Evolutionary conservation across 2,329 filamentous ascomycete species (phyloP).

Genomic region (Fusarium pilosicola): DNA sequence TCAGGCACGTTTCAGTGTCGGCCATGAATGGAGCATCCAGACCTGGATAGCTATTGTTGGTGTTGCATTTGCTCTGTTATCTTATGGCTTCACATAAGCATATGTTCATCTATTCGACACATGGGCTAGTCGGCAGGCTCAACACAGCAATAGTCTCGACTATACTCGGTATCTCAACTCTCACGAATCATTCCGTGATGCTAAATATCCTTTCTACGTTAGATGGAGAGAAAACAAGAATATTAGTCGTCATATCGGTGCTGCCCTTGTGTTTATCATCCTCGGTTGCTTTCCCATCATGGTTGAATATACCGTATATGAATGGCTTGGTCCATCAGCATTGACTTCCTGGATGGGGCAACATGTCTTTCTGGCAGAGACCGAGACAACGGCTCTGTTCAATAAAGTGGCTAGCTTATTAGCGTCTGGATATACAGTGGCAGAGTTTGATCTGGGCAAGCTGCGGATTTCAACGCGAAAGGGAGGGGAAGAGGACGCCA

Average conservation of each 20-base stretch:
- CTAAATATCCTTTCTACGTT: background rate
- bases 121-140: constrained; percentile 3
- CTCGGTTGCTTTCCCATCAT: constrained; percentile 10
- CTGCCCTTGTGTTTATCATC: constrained; percentile 5
- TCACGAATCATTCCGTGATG: background rate
- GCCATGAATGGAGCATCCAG: background rate
- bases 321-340: constrained; percentile 15
- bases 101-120: constrained; percentile 7
- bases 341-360: constrained; percentile 29
- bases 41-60: constrained; percentile 3
- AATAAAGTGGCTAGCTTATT: background rate
- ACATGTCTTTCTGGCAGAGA: background rate
- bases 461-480: background rate
- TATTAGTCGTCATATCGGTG: background rate
- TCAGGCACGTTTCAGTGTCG: background rate
- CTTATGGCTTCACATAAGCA: background rate
- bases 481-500: background rate
- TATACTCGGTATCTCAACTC: constrained; percentile 12
- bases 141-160: background rate
- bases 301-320: background rate
- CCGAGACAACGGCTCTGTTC: background rate
- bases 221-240: background rate
- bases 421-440: background rate
- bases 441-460: background rate
- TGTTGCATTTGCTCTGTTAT: background rate